Evolutionary conservation across 83 land plant genomes (phyloP).

Genomic region (Picea engelmannii): DNA sequence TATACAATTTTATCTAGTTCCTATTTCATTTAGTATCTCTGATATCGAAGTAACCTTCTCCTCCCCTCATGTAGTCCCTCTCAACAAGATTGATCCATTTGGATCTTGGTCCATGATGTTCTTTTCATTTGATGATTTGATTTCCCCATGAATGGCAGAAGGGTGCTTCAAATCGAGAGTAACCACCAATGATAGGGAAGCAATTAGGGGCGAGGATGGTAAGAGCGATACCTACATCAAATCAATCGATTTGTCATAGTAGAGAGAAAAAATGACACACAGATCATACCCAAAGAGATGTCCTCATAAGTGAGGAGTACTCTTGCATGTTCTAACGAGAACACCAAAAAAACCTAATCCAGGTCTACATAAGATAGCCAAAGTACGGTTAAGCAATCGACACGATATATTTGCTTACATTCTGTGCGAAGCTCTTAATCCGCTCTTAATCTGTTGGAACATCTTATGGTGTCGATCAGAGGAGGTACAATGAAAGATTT

Average conservation of each 20-base stretch:
- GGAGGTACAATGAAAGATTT: constrained; percentile 38
- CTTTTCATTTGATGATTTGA: constrained; percentile 14
- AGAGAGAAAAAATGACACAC: not conserved
- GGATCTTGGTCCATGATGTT: constrained; percentile 27
- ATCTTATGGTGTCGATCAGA: constrained; percentile 29
- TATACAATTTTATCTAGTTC: constrained; percentile 20
- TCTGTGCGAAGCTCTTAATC: constrained; percentile 34
- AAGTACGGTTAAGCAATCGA: constrained; percentile 11
- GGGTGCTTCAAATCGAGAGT: constrained; percentile 17
- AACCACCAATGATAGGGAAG: too few relatives aligned
- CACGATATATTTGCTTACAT: constrained; percentile 25
- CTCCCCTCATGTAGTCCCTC: too few relatives aligned
- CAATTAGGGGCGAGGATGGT: too few relatives aligned
- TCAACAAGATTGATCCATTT: constrained; percentile 24
- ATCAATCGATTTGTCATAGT: too few relatives aligned
- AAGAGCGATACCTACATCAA: too few relatives aligned
- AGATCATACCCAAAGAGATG: constrained; percentile 17
- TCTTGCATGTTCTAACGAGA: constrained; percentile 21
- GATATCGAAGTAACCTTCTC: not conserved
- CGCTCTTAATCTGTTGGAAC: constrained; percentile 47
- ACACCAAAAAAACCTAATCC: constrained; percentile 28
- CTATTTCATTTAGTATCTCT: constrained; percentile 1
- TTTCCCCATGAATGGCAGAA: constrained; percentile 12
- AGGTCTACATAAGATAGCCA: not conserved
- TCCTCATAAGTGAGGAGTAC: constrained; percentile 30